A percentile compares a stretch with the other conserved stretches of the same genome.
phyloP scores from a whole-genome alignment of 768 basidiomycete genomes.

The Roridomyces roridus region DNA sequence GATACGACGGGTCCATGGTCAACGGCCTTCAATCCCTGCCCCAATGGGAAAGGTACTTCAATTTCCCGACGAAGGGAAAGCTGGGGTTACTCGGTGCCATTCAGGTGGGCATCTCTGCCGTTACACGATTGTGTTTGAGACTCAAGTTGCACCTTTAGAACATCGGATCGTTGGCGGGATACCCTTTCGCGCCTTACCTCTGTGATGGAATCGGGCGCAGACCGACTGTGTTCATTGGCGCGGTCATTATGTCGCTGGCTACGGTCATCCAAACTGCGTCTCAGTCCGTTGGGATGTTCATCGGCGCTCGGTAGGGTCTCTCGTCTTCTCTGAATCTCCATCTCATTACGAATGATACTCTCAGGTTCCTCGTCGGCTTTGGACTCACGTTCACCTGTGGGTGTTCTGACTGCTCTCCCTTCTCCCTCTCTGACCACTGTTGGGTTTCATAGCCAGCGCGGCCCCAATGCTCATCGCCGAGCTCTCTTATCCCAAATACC shows the following conservation, averaged over 20 bases:
- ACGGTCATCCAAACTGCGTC: slow-evolving; percentile 74
- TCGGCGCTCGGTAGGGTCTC: slow-evolving; percentile 68
- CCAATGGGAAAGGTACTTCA: slow-evolving; percentile 70
- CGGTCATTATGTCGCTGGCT: slow-evolving; percentile 70
- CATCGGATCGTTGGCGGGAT: slow-evolving; percentile 70
- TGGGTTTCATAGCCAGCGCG: slow-evolving; percentile 54
- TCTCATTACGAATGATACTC: background rate
- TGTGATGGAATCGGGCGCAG: slow-evolving; percentile 78
- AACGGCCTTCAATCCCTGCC: slow-evolving; percentile 75
- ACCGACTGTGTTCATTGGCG: slow-evolving; percentile 68
- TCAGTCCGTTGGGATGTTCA: slow-evolving; percentile 77
- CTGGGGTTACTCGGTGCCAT: slow-evolving; percentile 78
- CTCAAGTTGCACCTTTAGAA: too few relatives aligned
- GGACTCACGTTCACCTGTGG: slow-evolving; percentile 71
- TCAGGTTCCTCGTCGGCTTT: slow-evolving; percentile 74
- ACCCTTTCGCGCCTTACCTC: slow-evolving; percentile 74
- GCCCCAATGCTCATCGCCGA: slow-evolving; percentile 88
- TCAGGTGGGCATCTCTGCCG: slow-evolving; percentile 53
- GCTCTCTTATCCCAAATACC: slow-evolving; percentile 84
- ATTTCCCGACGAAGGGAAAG: slow-evolving; percentile 58
- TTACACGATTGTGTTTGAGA: too few relatives aligned
- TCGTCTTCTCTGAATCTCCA: background rate
- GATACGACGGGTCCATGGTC: slow-evolving; percentile 82
- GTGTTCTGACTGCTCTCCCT: too few relatives aligned
- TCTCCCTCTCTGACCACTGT: too few relatives aligned